Evolutionary conservation across 2,329 filamentous ascomycete species (phyloP).

Genomic region (Lasiodiplodia sp.): DNA sequence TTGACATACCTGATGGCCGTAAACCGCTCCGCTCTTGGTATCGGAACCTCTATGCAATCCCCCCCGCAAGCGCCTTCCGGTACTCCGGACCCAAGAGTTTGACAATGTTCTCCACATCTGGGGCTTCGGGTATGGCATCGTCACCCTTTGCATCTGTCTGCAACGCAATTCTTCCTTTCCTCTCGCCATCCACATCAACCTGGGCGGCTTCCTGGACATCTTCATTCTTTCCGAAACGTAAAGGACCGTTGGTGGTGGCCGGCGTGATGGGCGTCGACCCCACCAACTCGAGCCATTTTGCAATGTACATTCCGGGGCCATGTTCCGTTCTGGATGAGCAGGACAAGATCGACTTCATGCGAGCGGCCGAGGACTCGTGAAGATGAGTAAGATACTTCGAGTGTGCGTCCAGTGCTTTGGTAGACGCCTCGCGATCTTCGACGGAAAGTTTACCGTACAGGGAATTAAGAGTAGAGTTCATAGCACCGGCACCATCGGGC

Average conservation of each 20-base stretch:
- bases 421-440: conserved; percentile 56
- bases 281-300: conserved; percentile 74
- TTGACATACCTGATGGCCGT: conserved; percentile 1
- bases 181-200: conserved; percentile 45
- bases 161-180: conserved; percentile 39
- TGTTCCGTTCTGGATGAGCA: conserved; percentile 37
- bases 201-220: conserved; percentile 47
- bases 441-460: conserved; percentile 57
- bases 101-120: conserved; percentile 40
- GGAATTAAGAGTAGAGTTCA: conserved; percentile 50
- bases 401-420: conserved; percentile 65
- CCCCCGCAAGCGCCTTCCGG: conserved; percentile 40
- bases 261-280: conserved; percentile 76
- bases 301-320: conserved; percentile 73
- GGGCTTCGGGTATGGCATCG: conserved; percentile 41
- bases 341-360: conserved; percentile 65
- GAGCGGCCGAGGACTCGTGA: conserved; percentile 59
- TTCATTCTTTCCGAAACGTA: conserved; percentile 53
- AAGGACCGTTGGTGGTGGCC: conserved; percentile 56
- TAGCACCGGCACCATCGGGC: conserved; percentile 49
- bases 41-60: conserved; percentile 8
- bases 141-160: conserved; percentile 32
- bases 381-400: conserved; percentile 66
- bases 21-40: neutral
- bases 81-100: conserved; percentile 43